Base-by-base conservation (phyloP, 176 grass and related monocot genomes). In the Rhynchospora breviuscula region DNA sequence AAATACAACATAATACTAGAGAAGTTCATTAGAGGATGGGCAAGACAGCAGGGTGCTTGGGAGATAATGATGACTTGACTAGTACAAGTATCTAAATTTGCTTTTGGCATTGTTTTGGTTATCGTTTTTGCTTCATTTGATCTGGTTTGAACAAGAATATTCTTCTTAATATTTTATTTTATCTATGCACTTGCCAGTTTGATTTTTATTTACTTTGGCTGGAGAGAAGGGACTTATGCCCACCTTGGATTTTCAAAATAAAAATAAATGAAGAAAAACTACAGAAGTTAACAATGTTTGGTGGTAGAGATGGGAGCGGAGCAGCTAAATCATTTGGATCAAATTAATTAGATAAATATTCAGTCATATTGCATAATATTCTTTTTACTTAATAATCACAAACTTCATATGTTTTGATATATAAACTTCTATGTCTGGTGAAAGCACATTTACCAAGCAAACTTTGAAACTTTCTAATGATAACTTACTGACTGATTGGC, bases 401-500 rank as follows among this genome's bases (percentile, higher is more conserved):
- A 57, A 35, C 4, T 5, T 7, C 48, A 56, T 57, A 29, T 10
- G 23, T 9, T 78, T 57, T 78, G 9, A 46, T 40, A 7, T 48
- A 72, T 8, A 22, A 72, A 40, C 33, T 35, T 3, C n/a, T n/a
- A n/a, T 35, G 2, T 45, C 40, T 46, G 40, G 67, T 70, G 8
- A 46, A 45, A 68, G 17, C 5, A 67, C 35, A 67, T 67, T 15
- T 53, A 52, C 21, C 12, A 10, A 76, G 12, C 12, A 54, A 54
- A 76, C 21, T 54, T 77, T 56, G 13, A 22, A 77, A 40, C 31
- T 56, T 15, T 57, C 13, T 49, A 25, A 82, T 48, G 45, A 3
- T 84, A 17, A 93, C 97, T 66, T 95, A 99, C 97, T 17, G 93
- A 99, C 45, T 99, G 97, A 93, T 99, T 99, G 45, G 97, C 92